Conservation (phyloP, 768 basidiomycete species). For the Agaricus sinodeliciosus region DNA sequence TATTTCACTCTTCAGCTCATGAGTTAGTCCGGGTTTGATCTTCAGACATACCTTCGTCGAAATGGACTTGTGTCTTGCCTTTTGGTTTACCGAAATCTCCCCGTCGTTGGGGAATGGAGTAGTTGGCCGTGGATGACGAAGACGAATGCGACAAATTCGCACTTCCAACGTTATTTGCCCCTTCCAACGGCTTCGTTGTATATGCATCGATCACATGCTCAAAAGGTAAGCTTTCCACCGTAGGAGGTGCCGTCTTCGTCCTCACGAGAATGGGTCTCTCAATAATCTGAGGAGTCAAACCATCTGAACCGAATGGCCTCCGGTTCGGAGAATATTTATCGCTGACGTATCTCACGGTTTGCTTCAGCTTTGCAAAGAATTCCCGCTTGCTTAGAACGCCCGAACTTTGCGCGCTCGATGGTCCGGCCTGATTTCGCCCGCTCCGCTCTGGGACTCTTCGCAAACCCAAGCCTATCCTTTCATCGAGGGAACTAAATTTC, state of each 20-base stretch:
- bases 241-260: background rate
- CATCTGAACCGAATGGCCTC: slow-evolving; percentile 12
- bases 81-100: slow-evolving; percentile 64
- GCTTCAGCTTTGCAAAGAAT: slow-evolving; percentile 56
- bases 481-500: background rate
- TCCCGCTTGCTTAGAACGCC: slow-evolving; percentile 65
- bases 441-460: slow-evolving; percentile 43
- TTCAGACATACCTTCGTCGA: slow-evolving; percentile 25
- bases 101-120: slow-evolving; percentile 61
- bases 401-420: slow-evolving; percentile 30
- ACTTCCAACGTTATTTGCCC: slow-evolving; percentile 37
- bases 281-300: slow-evolving; percentile 28
- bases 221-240: background rate
- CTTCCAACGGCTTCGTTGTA: slow-evolving; percentile 35
- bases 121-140: slow-evolving; percentile 56
- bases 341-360: slow-evolving; percentile 65
- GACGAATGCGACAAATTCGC: slow-evolving; percentile 53
- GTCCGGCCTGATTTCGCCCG: slow-evolving; percentile 17
- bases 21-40: background rate
- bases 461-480: slow-evolving; percentile 37
- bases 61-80: slow-evolving; percentile 36
- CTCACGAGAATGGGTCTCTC: slow-evolving; percentile 46
- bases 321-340: slow-evolving; percentile 41
- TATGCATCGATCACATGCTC: slow-evolving; percentile 22
- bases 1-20: background rate